Evolutionary conservation across 2,329 filamentous ascomycete genomes (phyloP).

Genomic region (Colletotrichum brevisporum): DNA sequence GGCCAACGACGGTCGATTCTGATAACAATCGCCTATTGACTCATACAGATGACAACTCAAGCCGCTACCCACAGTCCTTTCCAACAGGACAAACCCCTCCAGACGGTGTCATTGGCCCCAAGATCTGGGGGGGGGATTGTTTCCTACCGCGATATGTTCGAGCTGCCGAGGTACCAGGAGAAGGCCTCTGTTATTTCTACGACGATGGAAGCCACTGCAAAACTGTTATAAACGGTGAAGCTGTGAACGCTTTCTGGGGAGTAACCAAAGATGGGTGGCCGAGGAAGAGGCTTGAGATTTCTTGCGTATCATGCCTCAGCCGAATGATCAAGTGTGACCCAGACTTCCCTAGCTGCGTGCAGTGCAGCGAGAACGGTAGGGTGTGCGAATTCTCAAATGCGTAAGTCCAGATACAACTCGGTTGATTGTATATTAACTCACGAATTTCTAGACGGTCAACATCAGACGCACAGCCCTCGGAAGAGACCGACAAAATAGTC

Average conservation of each 20-base stretch:
- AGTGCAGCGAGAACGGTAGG: slow-evolving; percentile 92
- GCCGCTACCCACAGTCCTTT: slow-evolving; percentile 8
- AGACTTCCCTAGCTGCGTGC: slow-evolving; percentile 86
- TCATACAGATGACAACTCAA: too few species aligned
- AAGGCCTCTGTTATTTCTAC: slow-evolving; percentile 88
- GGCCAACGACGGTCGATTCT: too few species aligned
- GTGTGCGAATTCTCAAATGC: slow-evolving; percentile 90
- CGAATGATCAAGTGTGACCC: slow-evolving; percentile 99
- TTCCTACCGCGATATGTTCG: slow-evolving; percentile 77
- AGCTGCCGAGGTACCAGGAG: slow-evolving; percentile 78
- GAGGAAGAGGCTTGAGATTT: slow-evolving; percentile 89
- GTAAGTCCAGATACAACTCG: slow-evolving; percentile 71
- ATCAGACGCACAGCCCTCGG: too few species aligned
- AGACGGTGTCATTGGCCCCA: slow-evolving; percentile 75
- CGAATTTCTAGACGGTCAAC: too few species aligned
- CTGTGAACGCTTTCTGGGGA: slow-evolving; percentile 92
- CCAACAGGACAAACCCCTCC: slow-evolving; percentile 60
- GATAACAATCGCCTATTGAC: too few species aligned
- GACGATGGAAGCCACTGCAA: slow-evolving; percentile 88
- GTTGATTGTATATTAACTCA: too few species aligned
- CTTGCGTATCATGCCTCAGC: slow-evolving; percentile 92
- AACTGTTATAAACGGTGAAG: slow-evolving; percentile 86
- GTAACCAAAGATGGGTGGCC: slow-evolving; percentile 95
- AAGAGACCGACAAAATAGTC: too few species aligned
- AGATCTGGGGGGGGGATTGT: slow-evolving; percentile 78